phyloP scores from a whole-genome alignment of 805 yeast species.

The Metschnikowia noctiluminum region DNA sequence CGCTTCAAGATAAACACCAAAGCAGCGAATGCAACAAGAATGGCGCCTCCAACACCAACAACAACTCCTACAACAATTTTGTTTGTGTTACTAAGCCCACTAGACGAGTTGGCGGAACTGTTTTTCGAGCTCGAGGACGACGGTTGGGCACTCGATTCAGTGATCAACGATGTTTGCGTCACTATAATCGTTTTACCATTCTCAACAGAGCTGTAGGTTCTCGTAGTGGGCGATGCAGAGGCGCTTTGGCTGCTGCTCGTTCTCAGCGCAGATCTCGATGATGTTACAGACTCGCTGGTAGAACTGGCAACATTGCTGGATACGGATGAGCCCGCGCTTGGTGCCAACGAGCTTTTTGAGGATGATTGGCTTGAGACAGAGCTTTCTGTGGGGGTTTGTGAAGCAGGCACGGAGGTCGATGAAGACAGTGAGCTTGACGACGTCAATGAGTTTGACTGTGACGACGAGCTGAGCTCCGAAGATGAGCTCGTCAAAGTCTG shows the following conservation, averaged over 20 bases:
- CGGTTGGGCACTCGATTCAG: constrained; percentile 22
- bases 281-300: background rate
- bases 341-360: background rate
- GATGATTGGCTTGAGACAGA: background rate
- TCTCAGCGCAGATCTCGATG: background rate
- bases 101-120: constrained; percentile 14
- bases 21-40: constrained; percentile 34
- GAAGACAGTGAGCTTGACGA: background rate
- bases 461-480: background rate
- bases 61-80: constrained; percentile 46
- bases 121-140: constrained; percentile 21
- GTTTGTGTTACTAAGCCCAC: constrained; percentile 42
- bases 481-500: background rate
- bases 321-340: too few species aligned
- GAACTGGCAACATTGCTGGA: background rate
- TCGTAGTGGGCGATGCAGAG: constrained; percentile 21
- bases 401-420: background rate
- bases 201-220: constrained; percentile 26
- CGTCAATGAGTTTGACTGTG: background rate
- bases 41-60: constrained; percentile 45
- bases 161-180: constrained; percentile 35
- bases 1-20: constrained; percentile 34
- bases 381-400: background rate
- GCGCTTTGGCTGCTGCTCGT: background rate
- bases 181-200: constrained; percentile 38